A percentile compares a stretch with the other conserved stretches of the same genome.
These are phyloP conservation scores for Rauvolfia tetraphylla DNA, from an alignment of 257 asterid species.

Conservation along the genomic window DNA sequence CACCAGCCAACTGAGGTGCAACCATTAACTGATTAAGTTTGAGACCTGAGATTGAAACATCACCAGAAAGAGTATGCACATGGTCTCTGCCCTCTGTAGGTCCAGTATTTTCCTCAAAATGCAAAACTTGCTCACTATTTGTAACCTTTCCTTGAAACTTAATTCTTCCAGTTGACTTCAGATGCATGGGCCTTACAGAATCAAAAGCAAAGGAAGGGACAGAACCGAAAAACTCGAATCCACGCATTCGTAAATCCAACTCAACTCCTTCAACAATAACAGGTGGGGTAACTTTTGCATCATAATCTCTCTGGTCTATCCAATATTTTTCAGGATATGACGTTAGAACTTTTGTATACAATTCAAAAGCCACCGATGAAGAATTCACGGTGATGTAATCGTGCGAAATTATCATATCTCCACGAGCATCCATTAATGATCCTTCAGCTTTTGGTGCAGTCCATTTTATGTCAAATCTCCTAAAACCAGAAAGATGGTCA, in stretches of 20 bases:
- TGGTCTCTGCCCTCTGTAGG: conserved; percentile 32
- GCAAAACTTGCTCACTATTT: conserved; percentile 31
- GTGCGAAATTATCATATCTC: conserved; percentile 91
- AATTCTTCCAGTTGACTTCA: conserved; percentile 94
- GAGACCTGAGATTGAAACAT: conserved; percentile 80
- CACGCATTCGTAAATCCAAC: conserved; percentile 86
- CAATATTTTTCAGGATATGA: conserved; percentile 62
- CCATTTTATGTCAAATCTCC: conserved; percentile 99
- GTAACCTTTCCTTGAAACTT: conserved; percentile 91
- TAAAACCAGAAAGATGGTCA: conserved; percentile 27
- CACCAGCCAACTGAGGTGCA: conserved; percentile 98
- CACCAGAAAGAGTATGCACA: conserved; percentile 72
- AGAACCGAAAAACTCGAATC: conserved; percentile 81
- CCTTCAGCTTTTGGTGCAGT: conserved; percentile 98
- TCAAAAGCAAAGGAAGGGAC: conserved; percentile 89
- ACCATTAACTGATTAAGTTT: conserved; percentile 95
- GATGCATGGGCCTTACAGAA: conserved; percentile 85
- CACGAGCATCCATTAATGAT: conserved; percentile 97
- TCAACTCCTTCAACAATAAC: conserved; percentile 90
- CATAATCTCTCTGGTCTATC: conserved; percentile 51
- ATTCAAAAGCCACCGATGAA: conserved; percentile 92
- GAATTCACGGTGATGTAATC: conserved; percentile 83
- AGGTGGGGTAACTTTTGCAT: conserved; percentile 52
- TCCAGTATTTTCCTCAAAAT: conserved; percentile 32
- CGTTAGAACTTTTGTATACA: conserved; percentile 69